Conservation (phyloP, 1,139 yeast genomes). For the Candida tropicalis region DNA sequence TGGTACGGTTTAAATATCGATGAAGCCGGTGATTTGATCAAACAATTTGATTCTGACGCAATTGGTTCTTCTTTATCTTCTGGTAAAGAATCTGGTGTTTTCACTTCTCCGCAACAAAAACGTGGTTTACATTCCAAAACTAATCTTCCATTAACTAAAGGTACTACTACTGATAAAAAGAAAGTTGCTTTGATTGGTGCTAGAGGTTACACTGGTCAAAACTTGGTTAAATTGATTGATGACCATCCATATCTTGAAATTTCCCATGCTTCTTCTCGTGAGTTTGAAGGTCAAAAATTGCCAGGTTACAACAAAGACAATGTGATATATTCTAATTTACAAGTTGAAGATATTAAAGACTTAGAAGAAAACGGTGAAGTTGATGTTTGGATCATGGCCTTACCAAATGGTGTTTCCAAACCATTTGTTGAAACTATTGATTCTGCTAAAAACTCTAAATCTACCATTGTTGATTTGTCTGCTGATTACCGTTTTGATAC, state of each 20-base stretch:
- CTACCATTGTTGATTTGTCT: conserved; percentile 87
- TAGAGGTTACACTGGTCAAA: conserved; percentile 96
- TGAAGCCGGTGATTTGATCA: conserved; percentile 66
- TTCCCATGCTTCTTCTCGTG: conserved; percentile 94
- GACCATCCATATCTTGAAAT: conserved; percentile 85
- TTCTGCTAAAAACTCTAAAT: conserved; percentile 55
- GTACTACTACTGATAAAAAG: conserved; percentile 60
- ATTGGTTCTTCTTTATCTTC: conserved; percentile 42
- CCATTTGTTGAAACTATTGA: conserved; percentile 96
- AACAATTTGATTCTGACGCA: conserved; percentile 54
- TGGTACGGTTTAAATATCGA: conserved; percentile 88
- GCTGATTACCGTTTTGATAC: conserved; percentile 96
- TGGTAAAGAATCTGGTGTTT: conserved; percentile 44
- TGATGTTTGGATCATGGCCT: conserved; percentile 98
- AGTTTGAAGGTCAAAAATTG: conserved; percentile 82
- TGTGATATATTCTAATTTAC: conserved; percentile 81
- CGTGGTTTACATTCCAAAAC: conserved; percentile 60
- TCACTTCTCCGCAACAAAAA: conserved; percentile 40
- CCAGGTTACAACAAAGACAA: conserved; percentile 84
- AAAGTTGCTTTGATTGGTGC: conserved; percentile 96
- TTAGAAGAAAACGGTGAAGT: conserved; percentile 78
- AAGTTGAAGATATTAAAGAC: conserved; percentile 78
- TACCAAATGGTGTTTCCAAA: conserved; percentile 96
- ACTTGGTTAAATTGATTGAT: conserved; percentile 82
- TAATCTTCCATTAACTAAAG: conserved; percentile 69